Evolutionary conservation across 768 basidiomycete genomes (phyloP).

Genomic region (Grammothele lineata): DNA sequence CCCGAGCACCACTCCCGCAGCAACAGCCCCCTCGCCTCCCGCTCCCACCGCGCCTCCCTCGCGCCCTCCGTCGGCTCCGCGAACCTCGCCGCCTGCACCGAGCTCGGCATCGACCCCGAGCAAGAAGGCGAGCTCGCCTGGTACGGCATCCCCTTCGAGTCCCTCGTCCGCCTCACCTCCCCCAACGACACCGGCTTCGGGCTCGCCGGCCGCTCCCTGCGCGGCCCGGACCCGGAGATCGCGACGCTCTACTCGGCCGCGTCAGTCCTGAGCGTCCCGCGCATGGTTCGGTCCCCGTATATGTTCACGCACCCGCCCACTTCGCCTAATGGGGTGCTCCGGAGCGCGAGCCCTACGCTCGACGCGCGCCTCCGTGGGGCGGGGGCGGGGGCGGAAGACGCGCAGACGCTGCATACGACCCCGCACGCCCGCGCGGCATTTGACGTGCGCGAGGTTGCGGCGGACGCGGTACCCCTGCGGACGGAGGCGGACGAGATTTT

Average conservation of each 20-base stretch:
- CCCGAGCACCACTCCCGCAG: conserved; percentile 1
- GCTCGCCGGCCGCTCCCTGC: conserved; percentile 42
- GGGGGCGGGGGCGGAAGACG: conserved; percentile 22
- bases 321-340: conserved; percentile 21
- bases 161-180: conserved; percentile 63
- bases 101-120: conserved; percentile 11
- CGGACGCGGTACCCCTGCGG: conserved; percentile 61
- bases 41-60: conserved; percentile 15
- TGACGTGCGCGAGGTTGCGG: conserved; percentile 75
- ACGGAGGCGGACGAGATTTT: conserved; percentile 65
- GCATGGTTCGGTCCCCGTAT: conserved; percentile 33
- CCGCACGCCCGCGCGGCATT: conserved; percentile 47
- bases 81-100: neutral
- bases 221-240: conserved; percentile 67
- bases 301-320: conserved; percentile 23
- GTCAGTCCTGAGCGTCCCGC: conserved; percentile 67
- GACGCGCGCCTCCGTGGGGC: conserved; percentile 20
- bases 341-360: conserved; percentile 28
- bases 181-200: conserved; percentile 44
- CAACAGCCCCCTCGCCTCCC: conserved; percentile 12
- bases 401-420: conserved; percentile 35
- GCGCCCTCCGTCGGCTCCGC: conserved; percentile 23
- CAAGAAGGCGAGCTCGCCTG: conserved; percentile 34
- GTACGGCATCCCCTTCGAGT: conserved; percentile 67
- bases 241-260: conserved; percentile 87